Evolutionary conservation across 768 basidiomycete species (phyloP).

Genomic region (Tulasnella calospora): DNA sequence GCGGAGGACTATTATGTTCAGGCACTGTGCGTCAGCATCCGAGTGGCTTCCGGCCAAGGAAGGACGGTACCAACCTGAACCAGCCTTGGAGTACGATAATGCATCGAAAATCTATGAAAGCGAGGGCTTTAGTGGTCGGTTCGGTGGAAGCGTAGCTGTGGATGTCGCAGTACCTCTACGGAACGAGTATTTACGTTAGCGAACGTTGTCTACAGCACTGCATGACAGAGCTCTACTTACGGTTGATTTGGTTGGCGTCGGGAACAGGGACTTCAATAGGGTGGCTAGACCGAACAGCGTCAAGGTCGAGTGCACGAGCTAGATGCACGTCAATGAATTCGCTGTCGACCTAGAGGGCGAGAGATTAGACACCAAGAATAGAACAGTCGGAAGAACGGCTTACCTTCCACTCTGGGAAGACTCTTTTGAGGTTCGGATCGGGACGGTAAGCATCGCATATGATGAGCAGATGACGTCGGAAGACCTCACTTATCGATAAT

Average conservation of each 20-base stretch:
- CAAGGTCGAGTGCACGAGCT: conserved; percentile 70
- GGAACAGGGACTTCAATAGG: conserved; percentile 89
- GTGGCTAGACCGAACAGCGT: conserved; percentile 82
- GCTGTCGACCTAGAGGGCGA: conserved; percentile 21
- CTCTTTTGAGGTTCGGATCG: conserved; percentile 38
- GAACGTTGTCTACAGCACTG: not conserved
- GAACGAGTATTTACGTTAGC: not conserved
- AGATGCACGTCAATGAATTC: conserved; percentile 77
- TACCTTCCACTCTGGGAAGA: conserved; percentile 83
- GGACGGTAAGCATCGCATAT: not conserved
- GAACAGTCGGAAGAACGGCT: conserved; percentile 35
- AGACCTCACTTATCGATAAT: conserved; percentile 58
- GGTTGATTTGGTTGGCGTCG: conserved; percentile 78
- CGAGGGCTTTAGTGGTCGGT: not conserved
- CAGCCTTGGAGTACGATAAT: conserved; percentile 80
- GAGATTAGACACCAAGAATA: not conserved
- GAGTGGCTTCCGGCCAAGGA: conserved; percentile 33
- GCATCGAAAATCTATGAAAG: conserved; percentile 75
- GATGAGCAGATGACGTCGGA: no score
- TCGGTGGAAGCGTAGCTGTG: not conserved
- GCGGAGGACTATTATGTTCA: conserved; percentile 59
- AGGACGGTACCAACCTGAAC: conserved; percentile 49
- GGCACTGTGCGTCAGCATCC: conserved; percentile 5
- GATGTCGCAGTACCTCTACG: not conserved
- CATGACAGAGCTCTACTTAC: conserved; percentile 40